Base-by-base conservation (phyloP, 208 protist species). In the Crithidia acanthocephali region DNA sequence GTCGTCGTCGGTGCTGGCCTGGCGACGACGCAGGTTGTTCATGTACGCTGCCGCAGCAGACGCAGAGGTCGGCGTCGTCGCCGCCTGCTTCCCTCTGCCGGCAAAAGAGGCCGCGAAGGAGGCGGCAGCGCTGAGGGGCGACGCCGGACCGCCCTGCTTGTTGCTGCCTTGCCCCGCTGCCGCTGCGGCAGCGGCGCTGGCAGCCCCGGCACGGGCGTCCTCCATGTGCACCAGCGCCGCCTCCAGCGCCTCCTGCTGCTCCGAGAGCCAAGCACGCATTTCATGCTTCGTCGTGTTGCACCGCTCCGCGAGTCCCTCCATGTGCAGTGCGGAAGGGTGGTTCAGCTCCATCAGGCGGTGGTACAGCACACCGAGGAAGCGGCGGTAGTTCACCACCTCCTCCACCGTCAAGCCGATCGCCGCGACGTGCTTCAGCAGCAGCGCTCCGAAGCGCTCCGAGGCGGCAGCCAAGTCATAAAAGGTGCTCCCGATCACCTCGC, bases 311-410 rank as follows among this genome's bases (percentile, higher is more conserved):
- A 83, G 45, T 11, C 4, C 28, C 4, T 79, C 59, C n/a, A 81
- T 55, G 48, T 79, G 64, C 50, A 13, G 56, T 50, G 53, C 55
- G 25, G 66, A 61, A 28, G 27, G 22, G 27, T 65, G 33, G 51
- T 65, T 55, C 16, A 78, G 57, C 28, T 62, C 45, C 16, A 22
- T n/a, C 15, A 78, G 66, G 4, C 76, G 64, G 28, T 78, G 50
- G 28, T 81, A 61, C 15, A 94, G 40, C 28, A 85, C 27, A 32
- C 70, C 71, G 0, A 94, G 72, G 61, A 84, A 44, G 18, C 81
- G 83, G 51, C 85, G 83, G 67, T 83, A 82, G 64, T 87, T 82
- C 45, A 91, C 85, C 32, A 85, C 80, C 50, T 94, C 85, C 51
- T 82, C 76, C 16, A 84, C 77, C 0, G 74, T 79, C 20, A 94